Evolutionary conservation across 1,139 yeast genomes (phyloP), one percentile per base, ranked within the genome.

Genomic region (Candida dubliniensis): DNA sequence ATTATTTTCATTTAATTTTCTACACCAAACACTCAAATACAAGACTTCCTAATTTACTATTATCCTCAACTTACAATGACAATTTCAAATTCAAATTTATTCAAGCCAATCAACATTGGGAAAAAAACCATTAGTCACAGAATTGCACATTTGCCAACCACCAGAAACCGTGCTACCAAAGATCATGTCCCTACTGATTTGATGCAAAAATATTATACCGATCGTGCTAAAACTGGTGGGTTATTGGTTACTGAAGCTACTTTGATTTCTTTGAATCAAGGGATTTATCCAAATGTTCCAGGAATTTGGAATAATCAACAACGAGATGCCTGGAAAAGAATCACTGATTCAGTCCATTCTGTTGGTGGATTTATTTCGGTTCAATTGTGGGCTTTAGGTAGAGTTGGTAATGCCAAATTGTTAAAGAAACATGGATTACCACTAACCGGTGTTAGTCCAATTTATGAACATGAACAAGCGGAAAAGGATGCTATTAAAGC

Each of bases 311-410:
- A 62, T 41, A 64, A 70, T 11, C 64, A 62, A 23, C 85, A 80
- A 49, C 60, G 70, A 15, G 62, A 57, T 10, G 76, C 67, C 25
- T 82, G 86, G 86, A 72, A 66, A 82, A 54, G 71, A 76, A 34
- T 74, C 83, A 1, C 71, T 58, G 51, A 63, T 39, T 43, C 50
- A n/a, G 55, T 52, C 9, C 55, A 52, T 40, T 40, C 40, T n/a
- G 47, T 38, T 26, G 53, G 52, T 30, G 52, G 53, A 23, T 40
- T 38, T n/a, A 50, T 78, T 18, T 69, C 77, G 46, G 52, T 73
- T 34, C 93, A 86, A 64, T 56, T 86, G 38, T 82, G 86, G 84
- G 72, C 69, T 32, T 58, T 81, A 43, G 90, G 89, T 43, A 71
- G 87, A 59, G 69, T 67, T 36, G 81, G 79, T 11, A 67, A 58